These are phyloP conservation scores for Withania somnifera DNA, from an alignment of 305 asterid genomes.

Conservation along the genomic window DNA sequence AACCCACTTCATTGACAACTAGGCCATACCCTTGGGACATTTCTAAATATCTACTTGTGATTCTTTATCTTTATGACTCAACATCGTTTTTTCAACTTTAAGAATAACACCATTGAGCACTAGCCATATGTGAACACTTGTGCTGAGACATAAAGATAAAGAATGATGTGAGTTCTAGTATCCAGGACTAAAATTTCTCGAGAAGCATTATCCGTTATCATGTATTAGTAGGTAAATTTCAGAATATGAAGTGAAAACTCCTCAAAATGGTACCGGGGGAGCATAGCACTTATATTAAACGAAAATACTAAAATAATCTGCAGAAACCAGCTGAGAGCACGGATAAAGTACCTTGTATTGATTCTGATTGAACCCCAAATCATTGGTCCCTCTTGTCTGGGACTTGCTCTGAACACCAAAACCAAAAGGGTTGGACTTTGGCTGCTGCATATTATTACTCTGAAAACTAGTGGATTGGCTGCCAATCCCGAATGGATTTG, in stretches of 20 bases:
- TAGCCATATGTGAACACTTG: neutral
- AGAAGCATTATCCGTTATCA: neutral
- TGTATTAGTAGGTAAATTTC: neutral
- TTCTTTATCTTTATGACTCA: neutral
- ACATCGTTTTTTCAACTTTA: neutral
- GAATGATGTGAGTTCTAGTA: neutral
- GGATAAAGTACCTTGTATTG: conserved; percentile 54
- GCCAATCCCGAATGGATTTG: conserved; percentile 24
- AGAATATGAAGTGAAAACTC: neutral
- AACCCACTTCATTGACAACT: no score
- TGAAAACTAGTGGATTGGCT: conserved; percentile 5
- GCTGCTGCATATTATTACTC: conserved; percentile 5
- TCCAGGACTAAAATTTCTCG: neutral
- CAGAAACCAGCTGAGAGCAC: neutral
- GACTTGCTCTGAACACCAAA: conserved; percentile 54
- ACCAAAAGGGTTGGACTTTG: conserved; percentile 53
- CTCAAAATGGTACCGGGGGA: neutral
- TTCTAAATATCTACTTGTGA: neutral
- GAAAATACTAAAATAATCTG: neutral
- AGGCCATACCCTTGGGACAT: no score
- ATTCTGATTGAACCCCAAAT: conserved; percentile 45
- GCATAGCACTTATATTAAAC: neutral
- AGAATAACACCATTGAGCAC: neutral
- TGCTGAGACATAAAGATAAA: neutral
- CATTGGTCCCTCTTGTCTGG: conserved; percentile 41